phyloP scores from a whole-genome alignment of 495 filamentous ascomycete species.

The Penicillium lagena region DNA sequence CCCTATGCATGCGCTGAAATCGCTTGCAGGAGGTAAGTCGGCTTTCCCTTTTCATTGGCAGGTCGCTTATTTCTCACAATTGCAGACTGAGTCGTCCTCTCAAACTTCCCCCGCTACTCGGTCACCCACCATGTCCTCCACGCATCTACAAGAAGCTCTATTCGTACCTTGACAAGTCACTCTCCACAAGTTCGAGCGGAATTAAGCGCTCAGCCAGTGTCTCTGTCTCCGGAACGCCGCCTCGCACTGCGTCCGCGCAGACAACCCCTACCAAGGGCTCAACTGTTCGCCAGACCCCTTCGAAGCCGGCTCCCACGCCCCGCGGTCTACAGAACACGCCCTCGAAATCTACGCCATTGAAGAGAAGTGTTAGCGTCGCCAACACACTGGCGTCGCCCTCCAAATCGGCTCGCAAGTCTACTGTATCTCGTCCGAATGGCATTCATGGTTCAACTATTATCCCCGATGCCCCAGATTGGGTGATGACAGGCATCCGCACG shows the following conservation, averaged over 20 bases:
- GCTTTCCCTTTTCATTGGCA: neutral
- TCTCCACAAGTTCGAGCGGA: slow-evolving; percentile 38
- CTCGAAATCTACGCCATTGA: slow-evolving; percentile 34
- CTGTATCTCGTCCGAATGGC: slow-evolving; percentile 12
- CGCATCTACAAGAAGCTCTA: slow-evolving; percentile 81
- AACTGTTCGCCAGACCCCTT: slow-evolving; percentile 22
- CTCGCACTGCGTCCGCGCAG: slow-evolving; percentile 17
- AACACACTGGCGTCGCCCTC: slow-evolving; percentile 13
- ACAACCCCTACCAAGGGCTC: slow-evolving; percentile 29
- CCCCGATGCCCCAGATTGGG: slow-evolving; percentile 55
- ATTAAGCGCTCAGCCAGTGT: slow-evolving; percentile 24
- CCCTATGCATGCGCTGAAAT: slow-evolving; percentile 87
- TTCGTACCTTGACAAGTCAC: slow-evolving; percentile 66
- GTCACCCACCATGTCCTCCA: slow-evolving; percentile 76
- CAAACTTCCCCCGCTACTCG: slow-evolving; percentile 74
- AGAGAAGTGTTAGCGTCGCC: slow-evolving; percentile 20
- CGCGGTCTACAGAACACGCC: slow-evolving; percentile 36
- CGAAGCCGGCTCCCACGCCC: slow-evolving; percentile 24
- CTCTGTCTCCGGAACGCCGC: slow-evolving; percentile 24
- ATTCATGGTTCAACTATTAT: slow-evolving; percentile 23
- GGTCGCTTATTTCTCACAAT: neutral
- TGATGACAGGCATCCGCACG: slow-evolving; percentile 57
- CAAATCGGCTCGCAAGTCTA: slow-evolving; percentile 15
- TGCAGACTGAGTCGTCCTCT: slow-evolving; percentile 72
- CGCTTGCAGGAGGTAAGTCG: slow-evolving; percentile 70